Percentiles rank a stretch among this genome's conserved stretches.
These are phyloP conservation scores for Amphirosellinia nigrospora DNA, from an alignment of 495 filamentous ascomycete species.

Conservation along the genomic window DNA sequence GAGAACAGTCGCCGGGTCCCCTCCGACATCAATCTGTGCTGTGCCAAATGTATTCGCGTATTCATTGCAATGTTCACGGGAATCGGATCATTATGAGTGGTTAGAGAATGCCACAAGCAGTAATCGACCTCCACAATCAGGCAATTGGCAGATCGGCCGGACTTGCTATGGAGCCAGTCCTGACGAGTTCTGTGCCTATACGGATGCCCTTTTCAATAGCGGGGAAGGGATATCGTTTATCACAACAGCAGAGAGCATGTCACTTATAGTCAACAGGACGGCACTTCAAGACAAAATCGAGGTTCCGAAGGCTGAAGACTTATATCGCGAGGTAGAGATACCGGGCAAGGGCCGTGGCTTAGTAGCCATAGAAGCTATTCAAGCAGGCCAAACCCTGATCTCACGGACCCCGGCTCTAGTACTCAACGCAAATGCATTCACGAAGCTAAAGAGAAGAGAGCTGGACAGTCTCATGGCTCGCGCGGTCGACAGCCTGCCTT, in stretches of 20 bases:
- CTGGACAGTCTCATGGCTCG: conserved; percentile 35
- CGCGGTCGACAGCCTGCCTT: conserved; percentile 36
- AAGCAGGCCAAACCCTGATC: conserved; percentile 39
- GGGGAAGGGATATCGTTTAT: conserved; percentile 45
- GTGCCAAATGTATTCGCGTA: neutral
- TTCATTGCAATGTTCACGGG: neutral
- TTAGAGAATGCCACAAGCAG: neutral
- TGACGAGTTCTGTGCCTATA: conserved; percentile 40
- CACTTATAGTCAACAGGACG: conserved; percentile 26
- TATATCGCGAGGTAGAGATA: conserved; percentile 35
- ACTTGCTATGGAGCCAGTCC: neutral
- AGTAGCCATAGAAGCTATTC: conserved; percentile 38
- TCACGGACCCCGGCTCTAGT: conserved; percentile 39
- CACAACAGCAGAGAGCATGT: conserved; percentile 36
- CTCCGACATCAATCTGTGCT: neutral
- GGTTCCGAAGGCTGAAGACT: neutral
- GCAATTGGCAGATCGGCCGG: neutral
- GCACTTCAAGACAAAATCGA: neutral
- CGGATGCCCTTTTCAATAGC: conserved; percentile 33
- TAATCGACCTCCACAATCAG: neutral
- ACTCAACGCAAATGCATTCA: conserved; percentile 41
- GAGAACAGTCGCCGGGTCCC: neutral
- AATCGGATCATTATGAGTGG: neutral
- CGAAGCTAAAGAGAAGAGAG: conserved; percentile 27
- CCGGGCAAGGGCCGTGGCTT: conserved; percentile 42